These are phyloP conservation scores for Phytopythium oedochilum DNA, from an alignment of 352 stramenopile species.

Conservation along the genomic window DNA sequence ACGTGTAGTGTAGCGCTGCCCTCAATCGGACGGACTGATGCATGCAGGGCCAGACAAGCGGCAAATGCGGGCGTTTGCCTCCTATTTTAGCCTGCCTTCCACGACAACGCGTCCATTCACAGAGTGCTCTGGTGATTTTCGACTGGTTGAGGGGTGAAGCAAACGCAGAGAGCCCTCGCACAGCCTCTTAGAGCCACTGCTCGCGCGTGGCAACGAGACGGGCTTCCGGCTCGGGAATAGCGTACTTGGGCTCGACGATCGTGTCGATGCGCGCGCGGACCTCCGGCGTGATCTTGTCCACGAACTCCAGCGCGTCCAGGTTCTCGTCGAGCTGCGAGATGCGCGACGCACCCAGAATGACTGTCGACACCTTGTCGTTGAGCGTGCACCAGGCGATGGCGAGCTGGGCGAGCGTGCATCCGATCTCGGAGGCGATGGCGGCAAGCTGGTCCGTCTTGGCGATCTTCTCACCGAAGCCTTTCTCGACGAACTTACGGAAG, in stretches of 20 bases:
- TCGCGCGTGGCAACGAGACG: conserved; percentile 17
- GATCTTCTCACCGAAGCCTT: conserved; percentile 34
- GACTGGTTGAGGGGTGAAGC: too few relatives aligned
- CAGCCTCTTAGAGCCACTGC: conserved; percentile 19
- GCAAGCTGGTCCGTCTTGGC: conserved; percentile 40
- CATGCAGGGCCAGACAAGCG: neutral
- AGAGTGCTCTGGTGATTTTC: too few relatives aligned
- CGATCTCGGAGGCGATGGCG: conserved; percentile 37
- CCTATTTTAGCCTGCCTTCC: neutral
- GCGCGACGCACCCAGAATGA: conserved; percentile 47
- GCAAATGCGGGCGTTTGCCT: neutral
- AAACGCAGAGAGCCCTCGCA: neutral
- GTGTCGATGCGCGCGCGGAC: conserved; percentile 57
- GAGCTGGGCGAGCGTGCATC: conserved; percentile 46
- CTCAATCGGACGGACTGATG: too few relatives aligned
- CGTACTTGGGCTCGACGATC: conserved; percentile 42
- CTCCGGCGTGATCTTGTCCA: conserved; percentile 56
- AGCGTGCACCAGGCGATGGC: conserved; percentile 43
- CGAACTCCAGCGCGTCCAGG: conserved; percentile 39
- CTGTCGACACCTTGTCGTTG: conserved; percentile 49
- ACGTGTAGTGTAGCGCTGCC: too few relatives aligned
- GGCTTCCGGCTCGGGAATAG: conserved; percentile 12
- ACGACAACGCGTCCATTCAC: too few relatives aligned
- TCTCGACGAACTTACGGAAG: conserved; percentile 27
- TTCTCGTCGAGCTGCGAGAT: conserved; percentile 62